Evolutionary conservation across 345 rosid species (phyloP), one percentile per base, ranked within the genome.

Genomic region (Gossypioides kirkii): DNA sequence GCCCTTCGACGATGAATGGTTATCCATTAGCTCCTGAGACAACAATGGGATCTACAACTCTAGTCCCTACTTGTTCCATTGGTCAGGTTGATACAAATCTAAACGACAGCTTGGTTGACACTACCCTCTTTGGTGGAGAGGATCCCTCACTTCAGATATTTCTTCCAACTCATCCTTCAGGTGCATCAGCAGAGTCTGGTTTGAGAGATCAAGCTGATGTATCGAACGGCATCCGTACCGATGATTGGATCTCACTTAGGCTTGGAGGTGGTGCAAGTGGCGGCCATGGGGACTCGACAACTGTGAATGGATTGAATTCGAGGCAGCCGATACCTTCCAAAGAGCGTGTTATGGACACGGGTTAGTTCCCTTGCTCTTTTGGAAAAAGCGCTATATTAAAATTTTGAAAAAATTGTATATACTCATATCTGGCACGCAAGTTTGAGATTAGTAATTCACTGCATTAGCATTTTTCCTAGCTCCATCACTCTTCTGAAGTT

Each of bases 91-190:
- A 85, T 73, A 46, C 82, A 50, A 46, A 80, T 56, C 73, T 86
- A 32, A 86, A 77, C 72, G 94, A 84, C 76, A 86, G 91, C 69
- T 85, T 92, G 79, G 96, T 91, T 72, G 94, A 91, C 82, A 89
- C 92, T 81, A 89, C 96, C 26, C 80, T 89, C 65, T 88, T 89
- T 78, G 91, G 83, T 76, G 82, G 85, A 72, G 97, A 88, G 71
- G 98, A 94, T 85, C 96, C 98, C n/a, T 86, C 96, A 52, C 97
- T 92, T 70, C 98, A 95, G 80, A 81, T 92, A 70, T 95, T 95
- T 79, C 92, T 94, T 83, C 96, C 98, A 70, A 88, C 94, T 6
- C 82, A 85, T 81, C 91, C 93, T 54, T 89, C 93, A 63, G 88
- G 79, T 82, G 84, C 88, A 60, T 79, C 97, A 61, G 76, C 79